Evolutionary conservation across 2,329 filamentous ascomycete genomes (phyloP).

Genomic region (Stylonectria norvegica): DNA sequence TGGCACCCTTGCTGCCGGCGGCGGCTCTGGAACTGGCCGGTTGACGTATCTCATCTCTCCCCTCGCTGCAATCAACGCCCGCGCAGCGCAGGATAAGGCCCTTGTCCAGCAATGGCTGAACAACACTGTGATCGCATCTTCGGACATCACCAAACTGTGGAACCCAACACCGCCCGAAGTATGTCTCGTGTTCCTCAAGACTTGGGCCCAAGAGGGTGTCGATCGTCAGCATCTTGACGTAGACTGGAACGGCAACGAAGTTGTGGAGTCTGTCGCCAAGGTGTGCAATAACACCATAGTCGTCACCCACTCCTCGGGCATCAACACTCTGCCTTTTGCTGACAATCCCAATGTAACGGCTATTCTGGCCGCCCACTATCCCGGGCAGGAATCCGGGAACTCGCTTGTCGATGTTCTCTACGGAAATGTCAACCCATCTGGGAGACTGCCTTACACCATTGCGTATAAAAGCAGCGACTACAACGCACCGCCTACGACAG

Average conservation of each 20-base stretch:
- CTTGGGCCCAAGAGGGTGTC: conserved; percentile 63
- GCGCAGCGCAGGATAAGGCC: conserved; percentile 43
- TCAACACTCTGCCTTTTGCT: conserved; percentile 62
- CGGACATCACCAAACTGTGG: conserved; percentile 44
- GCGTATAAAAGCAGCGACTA: conserved; percentile 52
- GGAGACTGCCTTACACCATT: conserved; percentile 70
- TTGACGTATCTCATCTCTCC: conserved; percentile 37
- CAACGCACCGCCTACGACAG: conserved; percentile 39
- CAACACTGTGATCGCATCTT: conserved; percentile 41
- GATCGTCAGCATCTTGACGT: conserved; percentile 53
- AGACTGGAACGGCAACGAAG: conserved; percentile 57
- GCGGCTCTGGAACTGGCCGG: conserved; percentile 46
- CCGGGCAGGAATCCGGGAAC: conserved; percentile 67
- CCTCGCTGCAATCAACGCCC: conserved; percentile 42
- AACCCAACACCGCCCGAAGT: conserved; percentile 54
- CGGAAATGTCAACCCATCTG: conserved; percentile 64
- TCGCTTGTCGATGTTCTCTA: conserved; percentile 65
- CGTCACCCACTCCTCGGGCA: conserved; percentile 65
- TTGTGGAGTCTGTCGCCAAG: conserved; percentile 59
- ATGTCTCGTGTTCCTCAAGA: conserved; percentile 63
- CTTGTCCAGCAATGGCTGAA: conserved; percentile 45
- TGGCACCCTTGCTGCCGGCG: conserved; percentile 56
- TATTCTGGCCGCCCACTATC: conserved; percentile 66
- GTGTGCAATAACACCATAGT: conserved; percentile 64
- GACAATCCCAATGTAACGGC: conserved; percentile 64